Evolutionary conservation across 1,284 basidiomycete species (phyloP), one percentile per base, ranked within the genome.

Genomic region (Meripilus lineatus): DNA sequence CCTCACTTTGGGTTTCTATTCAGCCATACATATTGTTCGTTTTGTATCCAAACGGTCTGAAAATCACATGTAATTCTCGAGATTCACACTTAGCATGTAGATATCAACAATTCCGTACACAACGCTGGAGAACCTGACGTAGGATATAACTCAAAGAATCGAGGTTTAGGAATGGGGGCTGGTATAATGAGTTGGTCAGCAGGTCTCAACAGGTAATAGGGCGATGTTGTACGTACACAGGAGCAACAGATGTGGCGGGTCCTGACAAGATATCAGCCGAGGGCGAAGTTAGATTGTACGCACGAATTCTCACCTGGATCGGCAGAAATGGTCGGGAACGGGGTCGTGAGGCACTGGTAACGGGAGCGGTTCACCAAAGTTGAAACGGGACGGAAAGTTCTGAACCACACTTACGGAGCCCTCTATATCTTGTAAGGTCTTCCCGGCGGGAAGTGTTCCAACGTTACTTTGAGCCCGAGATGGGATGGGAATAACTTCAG

Each of bases 151-250:
- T n/a, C n/a, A n/a, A n/a, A n/a, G n/a, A n/a, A n/a, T n/a, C n/a
- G n/a, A n/a, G n/a, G n/a, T n/a, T n/a, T n/a, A n/a, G n/a, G n/a
- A n/a, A n/a, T n/a, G n/a, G n/a, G n/a, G n/a, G n/a, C n/a, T n/a
- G n/a, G n/a, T n/a, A n/a, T n/a, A n/a, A n/a, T n/a, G n/a, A n/a
- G n/a, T n/a, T n/a, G n/a, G n/a, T n/a, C n/a, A n/a, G n/a, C n/a
- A n/a, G n/a, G n/a, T n/a, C n/a, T n/a, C n/a, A n/a, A n/a, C n/a
- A n/a, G n/a, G n/a, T n/a, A n/a, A n/a, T n/a, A n/a, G n/a, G n/a
- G n/a, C n/a, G n/a, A n/a, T n/a, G n/a, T n/a, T n/a, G n/a, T n/a
- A 46, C 45, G 24, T 46, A 46, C 45, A 46, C 40, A 28, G 40
- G 40, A 23, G 39, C n/a, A 21, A 46, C 26, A 26, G 39, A 35